Conservation (phyloP, 192 early-diverging fungal genomes). For the Anaeromyces robustus region DNA sequence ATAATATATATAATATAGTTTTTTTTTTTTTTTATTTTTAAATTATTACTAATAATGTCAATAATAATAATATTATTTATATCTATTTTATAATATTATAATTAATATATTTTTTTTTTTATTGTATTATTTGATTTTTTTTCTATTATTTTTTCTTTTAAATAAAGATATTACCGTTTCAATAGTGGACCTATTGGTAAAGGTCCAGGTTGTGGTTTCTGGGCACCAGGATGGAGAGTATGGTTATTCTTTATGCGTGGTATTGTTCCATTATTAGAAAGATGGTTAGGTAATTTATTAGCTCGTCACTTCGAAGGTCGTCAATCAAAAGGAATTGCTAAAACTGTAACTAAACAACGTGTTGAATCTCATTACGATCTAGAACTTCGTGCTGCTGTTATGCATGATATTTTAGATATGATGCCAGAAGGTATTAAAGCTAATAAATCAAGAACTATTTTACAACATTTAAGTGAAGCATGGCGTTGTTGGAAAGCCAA, state of each 20-base stretch:
- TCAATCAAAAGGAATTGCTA: constrained; percentile 89
- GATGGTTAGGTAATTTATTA: constrained; percentile 96
- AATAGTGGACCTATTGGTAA: constrained; percentile 95
- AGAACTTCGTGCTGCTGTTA: constrained; percentile 92
- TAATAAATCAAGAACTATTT: constrained; percentile 87
- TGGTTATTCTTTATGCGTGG: constrained; percentile 99
- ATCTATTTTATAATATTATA: too few relatives aligned
- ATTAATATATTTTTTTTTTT: constrained; percentile 23
- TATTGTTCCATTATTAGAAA: constrained; percentile 88
- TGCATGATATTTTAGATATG: constrained; percentile 98
- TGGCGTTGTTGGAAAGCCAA: constrained; percentile 92
- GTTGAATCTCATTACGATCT: constrained; percentile 97
- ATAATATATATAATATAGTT: too few relatives aligned
- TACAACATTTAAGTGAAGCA: constrained; percentile 91
- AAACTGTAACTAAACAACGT: constrained; percentile 97
- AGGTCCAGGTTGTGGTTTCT: constrained; percentile 96
- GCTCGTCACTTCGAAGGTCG: constrained; percentile 99
- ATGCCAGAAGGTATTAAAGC: constrained; percentile 98
- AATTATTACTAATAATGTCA: too few relatives aligned
- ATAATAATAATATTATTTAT: too few relatives aligned
- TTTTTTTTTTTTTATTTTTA: too few relatives aligned
- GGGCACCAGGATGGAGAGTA: constrained; percentile 98
- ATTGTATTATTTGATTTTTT: too few relatives aligned
- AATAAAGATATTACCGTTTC: constrained; percentile 40
- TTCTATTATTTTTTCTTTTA: neutral